These are phyloP conservation scores for Arachnomyces sp. DNA, from an alignment of 2,329 filamentous ascomycete genomes.

Conservation along the genomic window DNA sequence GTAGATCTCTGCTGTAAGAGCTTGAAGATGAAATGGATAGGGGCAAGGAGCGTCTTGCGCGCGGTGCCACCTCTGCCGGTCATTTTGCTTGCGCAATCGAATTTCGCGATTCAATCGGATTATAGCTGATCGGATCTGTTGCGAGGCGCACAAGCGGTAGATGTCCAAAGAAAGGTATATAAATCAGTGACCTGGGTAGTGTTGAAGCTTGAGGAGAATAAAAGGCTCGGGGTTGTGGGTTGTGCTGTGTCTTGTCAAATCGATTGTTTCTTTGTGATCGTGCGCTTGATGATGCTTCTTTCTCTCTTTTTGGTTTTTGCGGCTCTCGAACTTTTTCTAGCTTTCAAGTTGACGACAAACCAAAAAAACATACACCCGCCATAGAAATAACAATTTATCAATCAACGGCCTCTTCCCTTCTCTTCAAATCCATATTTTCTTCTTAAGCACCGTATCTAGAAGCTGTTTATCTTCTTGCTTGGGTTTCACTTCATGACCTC, in stretches of 20 bases:
- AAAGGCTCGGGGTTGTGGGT: background rate
- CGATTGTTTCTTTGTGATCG: background rate
- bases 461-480: no score
- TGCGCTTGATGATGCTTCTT: no score
- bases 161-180: constrained; percentile 1
- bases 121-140: no score
- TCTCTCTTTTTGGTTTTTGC: constrained; percentile 11
- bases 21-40: constrained; percentile 90
- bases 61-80: constrained; percentile 49
- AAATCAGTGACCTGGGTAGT: constrained; percentile 8
- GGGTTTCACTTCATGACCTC: no score
- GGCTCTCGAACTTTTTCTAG: constrained; percentile 25
- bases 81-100: constrained; percentile 30
- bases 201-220: background rate
- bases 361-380: constrained; percentile 17
- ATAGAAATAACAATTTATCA: constrained; percentile 3
- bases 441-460: no score
- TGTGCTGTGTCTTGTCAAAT: no score
- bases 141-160: background rate
- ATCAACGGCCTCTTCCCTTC: no score
- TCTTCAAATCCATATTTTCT: no score
- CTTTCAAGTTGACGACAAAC: constrained; percentile 13
- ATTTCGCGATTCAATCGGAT: no score
- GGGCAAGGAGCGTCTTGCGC: constrained; percentile 62
- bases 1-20: constrained; percentile 75